Base-by-base conservation (phyloP, 352 stramenopile species). In the Globisporangium abappressorium region DNA sequence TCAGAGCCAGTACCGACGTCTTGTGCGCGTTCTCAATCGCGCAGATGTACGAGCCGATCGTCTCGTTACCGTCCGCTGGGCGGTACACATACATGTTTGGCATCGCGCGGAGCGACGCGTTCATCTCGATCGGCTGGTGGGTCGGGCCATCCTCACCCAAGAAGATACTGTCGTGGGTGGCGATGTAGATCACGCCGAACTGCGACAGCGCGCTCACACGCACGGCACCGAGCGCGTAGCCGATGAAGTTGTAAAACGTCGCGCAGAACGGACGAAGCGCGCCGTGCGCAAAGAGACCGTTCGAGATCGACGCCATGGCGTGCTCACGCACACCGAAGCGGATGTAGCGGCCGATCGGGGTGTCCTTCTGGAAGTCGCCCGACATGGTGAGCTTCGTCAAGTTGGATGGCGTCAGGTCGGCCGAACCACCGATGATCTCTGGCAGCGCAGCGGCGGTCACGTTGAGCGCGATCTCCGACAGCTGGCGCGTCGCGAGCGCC, bases 181-280 rank as follows among this genome's bases (percentile, higher is more conserved):
- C 98, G 41, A 99, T 85, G 84, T 99, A 99, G 60, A 99, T 86
- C 43, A 99, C 87, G 68, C 95, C 94, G 68, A 99, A 96, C 30
- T 84, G 89, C n/a, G 89, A 98, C 51, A 99, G 83, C 46, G 97
- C 97, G 62, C 90, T 96, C 46, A 99, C 76, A 70, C 98, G 93
- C 69, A 99, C 95, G 30, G 93, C 89, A 66, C 97, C 97, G 49
- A 98, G 73, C 22, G 93, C 96, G 77, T 99, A 99, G 63, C 97
- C 97, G 71, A 98, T 98, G 85, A 99, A 99, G 84, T 98, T 99
- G 76, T 99, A 97, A 84, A 99, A 99, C 46, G 98, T 99, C 55
- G 97, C 97, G 81, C 97, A 98, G 85, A 99, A 99, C 53, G 98
- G 98, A 83, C 92, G 92, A 56, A 98, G 81, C 56, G 92, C 96